These are phyloP conservation scores for Sporothrix euskadiensis DNA, from an alignment of 2,329 filamentous ascomycete genomes.

Conservation along the genomic window DNA sequence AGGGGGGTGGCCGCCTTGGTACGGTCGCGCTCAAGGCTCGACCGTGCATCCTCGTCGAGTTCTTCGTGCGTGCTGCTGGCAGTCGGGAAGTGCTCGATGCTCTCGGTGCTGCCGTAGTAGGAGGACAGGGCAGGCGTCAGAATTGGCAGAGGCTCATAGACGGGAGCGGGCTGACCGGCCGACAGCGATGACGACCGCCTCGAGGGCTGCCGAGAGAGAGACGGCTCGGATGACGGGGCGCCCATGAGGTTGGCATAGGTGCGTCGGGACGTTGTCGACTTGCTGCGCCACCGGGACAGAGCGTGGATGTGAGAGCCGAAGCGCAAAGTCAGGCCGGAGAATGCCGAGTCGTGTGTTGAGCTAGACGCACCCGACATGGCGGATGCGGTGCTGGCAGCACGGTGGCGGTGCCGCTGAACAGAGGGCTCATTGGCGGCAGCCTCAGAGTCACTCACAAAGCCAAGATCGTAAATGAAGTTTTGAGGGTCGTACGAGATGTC, in stretches of 20 bases:
- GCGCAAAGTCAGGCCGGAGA: conserved; percentile 64
- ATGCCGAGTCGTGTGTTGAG: conserved; percentile 52
- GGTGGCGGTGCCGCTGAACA: conserved; percentile 17
- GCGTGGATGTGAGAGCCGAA: conserved; percentile 63
- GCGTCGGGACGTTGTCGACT: conserved; percentile 45
- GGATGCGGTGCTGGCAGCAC: conserved; percentile 20
- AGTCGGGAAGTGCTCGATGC: conserved; percentile 43
- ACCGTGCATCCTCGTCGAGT: conserved; percentile 45
- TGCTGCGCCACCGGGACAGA: conserved; percentile 51
- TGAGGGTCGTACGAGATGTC: conserved; percentile 42
- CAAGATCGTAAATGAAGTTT: conserved; percentile 65
- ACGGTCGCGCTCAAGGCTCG: conserved; percentile 59
- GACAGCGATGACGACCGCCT: conserved; percentile 80
- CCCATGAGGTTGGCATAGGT: conserved; percentile 48
- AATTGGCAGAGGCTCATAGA: conserved; percentile 46
- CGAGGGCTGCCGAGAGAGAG: conserved; percentile 65
- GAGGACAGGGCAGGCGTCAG: conserved; percentile 63
- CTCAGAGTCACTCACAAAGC: conserved; percentile 66
- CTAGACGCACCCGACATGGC: conserved; percentile 25
- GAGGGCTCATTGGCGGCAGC: conserved; percentile 39
- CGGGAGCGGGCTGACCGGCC: conserved; percentile 51
- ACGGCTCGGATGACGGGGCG: conserved; percentile 74
- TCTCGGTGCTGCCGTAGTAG: conserved; percentile 59
- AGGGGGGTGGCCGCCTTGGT: conserved; percentile 75
- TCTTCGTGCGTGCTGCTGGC: conserved; percentile 42